Evolutionary conservation across 139 green algal species (phyloP).

Genomic region (Coccomyxa sp.): DNA sequence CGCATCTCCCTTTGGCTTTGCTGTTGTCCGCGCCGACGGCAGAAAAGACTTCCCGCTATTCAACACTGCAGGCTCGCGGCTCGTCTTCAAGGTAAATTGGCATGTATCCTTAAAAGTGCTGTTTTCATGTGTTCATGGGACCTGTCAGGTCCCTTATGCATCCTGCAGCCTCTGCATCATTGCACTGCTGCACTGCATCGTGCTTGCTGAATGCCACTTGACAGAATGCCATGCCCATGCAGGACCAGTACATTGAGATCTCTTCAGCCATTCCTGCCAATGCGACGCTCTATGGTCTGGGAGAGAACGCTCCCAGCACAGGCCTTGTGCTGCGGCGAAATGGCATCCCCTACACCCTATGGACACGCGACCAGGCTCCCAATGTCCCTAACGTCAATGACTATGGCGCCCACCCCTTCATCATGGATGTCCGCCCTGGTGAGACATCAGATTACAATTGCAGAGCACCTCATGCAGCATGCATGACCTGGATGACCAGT

Average conservation of each 20-base stretch:
- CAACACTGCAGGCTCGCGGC: background rate
- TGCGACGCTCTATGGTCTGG: conserved; percentile 40
- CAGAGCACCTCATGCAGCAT: too few species aligned
- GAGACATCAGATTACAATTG: too few species aligned
- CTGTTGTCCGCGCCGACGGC: background rate
- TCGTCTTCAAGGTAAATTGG: background rate
- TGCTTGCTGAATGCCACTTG: too few species aligned
- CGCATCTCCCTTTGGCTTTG: background rate
- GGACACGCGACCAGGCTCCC: conserved; percentile 39
- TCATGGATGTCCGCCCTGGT: conserved; percentile 29
- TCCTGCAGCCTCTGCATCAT: too few species aligned
- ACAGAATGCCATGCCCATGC: background rate
- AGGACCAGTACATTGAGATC: conserved; percentile 44
- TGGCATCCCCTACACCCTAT: conserved; percentile 34
- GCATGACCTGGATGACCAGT: too few species aligned
- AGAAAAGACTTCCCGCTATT: background rate
- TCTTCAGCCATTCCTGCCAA: conserved; percentile 9
- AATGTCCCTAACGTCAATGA: conserved; percentile 40
- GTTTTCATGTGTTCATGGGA: too few species aligned
- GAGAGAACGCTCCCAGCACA: conserved; percentile 24
- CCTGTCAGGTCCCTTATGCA: too few species aligned
- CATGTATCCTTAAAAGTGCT: too few species aligned
- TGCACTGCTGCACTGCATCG: too few species aligned
- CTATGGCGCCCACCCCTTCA: conserved; percentile 50
- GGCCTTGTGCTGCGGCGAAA: background rate